phyloP scores from a whole-genome alignment of 768 basidiomycete genomes.

The Termitomyces eurrhizus region DNA sequence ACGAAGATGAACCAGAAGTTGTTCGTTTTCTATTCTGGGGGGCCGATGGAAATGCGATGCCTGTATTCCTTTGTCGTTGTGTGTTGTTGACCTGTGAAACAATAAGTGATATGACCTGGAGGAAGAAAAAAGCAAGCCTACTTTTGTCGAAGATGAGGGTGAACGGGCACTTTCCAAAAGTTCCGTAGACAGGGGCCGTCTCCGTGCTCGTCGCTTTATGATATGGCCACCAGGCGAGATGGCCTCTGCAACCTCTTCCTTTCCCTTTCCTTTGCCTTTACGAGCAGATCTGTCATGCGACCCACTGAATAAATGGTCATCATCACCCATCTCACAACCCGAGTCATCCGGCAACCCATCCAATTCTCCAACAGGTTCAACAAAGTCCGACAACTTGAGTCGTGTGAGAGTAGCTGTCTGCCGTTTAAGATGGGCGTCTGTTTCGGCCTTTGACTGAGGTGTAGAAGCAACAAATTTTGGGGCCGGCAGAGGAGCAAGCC shows the following conservation, averaged over 20 bases:
- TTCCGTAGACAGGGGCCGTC: constrained; percentile 67
- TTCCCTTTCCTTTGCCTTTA: constrained; percentile 41
- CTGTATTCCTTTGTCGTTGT: constrained; percentile 10
- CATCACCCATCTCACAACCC: constrained; percentile 45
- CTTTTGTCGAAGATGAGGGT: constrained; percentile 39
- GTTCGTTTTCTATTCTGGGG: constrained; percentile 34
- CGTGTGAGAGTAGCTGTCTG: constrained; percentile 66
- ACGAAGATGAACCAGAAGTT: constrained; percentile 37
- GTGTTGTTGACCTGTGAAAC: constrained; percentile 1
- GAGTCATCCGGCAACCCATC: constrained; percentile 42
- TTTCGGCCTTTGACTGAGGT: constrained; percentile 52
- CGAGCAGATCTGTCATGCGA: constrained; percentile 20
- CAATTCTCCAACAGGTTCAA: constrained; percentile 42
- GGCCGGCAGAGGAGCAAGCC: constrained; percentile 51
- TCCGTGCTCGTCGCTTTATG: constrained; percentile 69
- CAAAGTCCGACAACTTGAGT: constrained; percentile 55
- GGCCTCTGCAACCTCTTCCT: constrained; percentile 61
- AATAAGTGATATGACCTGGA: background rate
- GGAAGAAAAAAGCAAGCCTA: constrained; percentile 20
- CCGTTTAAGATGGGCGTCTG: constrained; percentile 41
- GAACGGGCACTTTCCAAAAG: constrained; percentile 49
- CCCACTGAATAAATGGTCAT: constrained; percentile 31
- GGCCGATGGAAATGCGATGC: constrained; percentile 39
- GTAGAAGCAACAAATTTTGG: constrained; percentile 46
- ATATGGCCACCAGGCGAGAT: constrained; percentile 78